A percentile compares a stretch with the other conserved stretches of the same genome.
These are phyloP conservation scores for Coriaria nepalensis DNA, from an alignment of 306 rosid genomes.

Conservation along the genomic window DNA sequence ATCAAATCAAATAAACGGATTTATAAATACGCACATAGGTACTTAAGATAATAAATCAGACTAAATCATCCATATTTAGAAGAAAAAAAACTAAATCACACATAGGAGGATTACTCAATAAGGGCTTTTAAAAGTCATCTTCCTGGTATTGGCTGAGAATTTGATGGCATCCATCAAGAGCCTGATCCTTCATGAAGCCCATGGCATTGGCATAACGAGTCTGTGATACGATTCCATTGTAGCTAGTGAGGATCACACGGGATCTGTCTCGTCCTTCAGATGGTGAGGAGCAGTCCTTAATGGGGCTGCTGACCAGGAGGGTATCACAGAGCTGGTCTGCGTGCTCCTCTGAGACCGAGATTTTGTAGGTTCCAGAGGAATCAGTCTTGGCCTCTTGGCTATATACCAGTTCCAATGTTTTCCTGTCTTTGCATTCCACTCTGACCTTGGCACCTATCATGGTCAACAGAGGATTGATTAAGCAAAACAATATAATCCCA, in stretches of 20 bases:
- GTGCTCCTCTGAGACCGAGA: constrained; percentile 49
- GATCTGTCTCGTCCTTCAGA: constrained; percentile 72
- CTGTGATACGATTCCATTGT: constrained; percentile 61
- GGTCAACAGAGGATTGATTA: not conserved
- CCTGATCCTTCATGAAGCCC: constrained; percentile 37
- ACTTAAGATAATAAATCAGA: too few species aligned
- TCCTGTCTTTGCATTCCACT: constrained; percentile 55
- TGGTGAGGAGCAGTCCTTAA: constrained; percentile 18
- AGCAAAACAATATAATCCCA: too few species aligned
- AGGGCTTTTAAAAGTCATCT: constrained; percentile 35
- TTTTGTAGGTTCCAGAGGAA: constrained; percentile 39
- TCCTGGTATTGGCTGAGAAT: constrained; percentile 56
- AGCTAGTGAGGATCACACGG: constrained; percentile 57
- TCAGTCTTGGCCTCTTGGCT: constrained; percentile 42
- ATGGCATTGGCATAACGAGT: constrained; percentile 54
- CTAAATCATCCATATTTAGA: not conserved
- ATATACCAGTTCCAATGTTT: constrained; percentile 25
- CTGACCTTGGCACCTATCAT: constrained; percentile 59
- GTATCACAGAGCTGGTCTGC: constrained; percentile 54
- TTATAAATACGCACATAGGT: too few species aligned
- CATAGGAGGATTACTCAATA: constrained; percentile 9
- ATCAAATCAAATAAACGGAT: too few species aligned
- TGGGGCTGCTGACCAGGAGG: constrained; percentile 51
- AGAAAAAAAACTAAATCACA: constrained; percentile 13
- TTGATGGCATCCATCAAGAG: constrained; percentile 42